These are phyloP conservation scores for grape (Vitis vinifera) DNA, from an alignment of 164 flowering plant genomes.

Conservation along the genomic window ASM3070453v1 NC_081813.1:4426001-4426500, in stretches of 20 bases:
- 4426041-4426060: conserved; percentile 24
- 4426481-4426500: too few species aligned
- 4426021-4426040: conserved; percentile 57
- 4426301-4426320: not conserved
- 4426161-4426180: conserved; percentile 28
- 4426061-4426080: conserved; percentile 12
- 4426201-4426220: not conserved
- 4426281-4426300: not conserved
- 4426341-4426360: conserved; percentile 4
- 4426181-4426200: conserved; percentile 29
- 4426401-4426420: not conserved
- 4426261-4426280: too few species aligned
- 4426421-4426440: conserved; percentile 6
- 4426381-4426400: conserved; percentile 8
- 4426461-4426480: conserved; percentile 5
- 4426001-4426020: not conserved
- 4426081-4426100: conserved; percentile 24
- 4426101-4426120: conserved; percentile 19
- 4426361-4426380: conserved; percentile 17
- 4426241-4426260: too few species aligned
- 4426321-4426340: conserved; percentile 9
- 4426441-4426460: conserved; percentile 6
- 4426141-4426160: conserved; percentile 34
- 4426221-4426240: not conserved
- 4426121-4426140: conserved; percentile 17